Conservation (phyloP, 2,329 filamentous ascomycete species). For the Mariannaea elegans region DNA sequence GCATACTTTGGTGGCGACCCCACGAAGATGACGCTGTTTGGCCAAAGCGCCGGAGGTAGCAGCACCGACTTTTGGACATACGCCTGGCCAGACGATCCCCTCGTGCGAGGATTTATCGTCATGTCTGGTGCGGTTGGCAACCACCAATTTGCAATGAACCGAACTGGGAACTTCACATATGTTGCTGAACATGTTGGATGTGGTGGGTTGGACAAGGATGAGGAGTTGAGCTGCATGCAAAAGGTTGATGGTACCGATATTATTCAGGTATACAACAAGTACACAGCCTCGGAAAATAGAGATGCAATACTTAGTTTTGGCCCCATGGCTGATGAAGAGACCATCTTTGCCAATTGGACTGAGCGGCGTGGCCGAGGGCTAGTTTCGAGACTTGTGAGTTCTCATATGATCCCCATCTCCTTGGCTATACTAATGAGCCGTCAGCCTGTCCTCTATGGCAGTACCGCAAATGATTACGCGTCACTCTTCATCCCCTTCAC, state of each 20-base stretch:
- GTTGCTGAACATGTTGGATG: conserved; percentile 15
- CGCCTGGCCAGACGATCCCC: conserved; percentile 6
- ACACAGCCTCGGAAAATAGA: conserved; percentile 6
- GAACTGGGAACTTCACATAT: conserved; percentile 10
- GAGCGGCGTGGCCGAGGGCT: background rate
- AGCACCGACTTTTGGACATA: conserved; percentile 14
- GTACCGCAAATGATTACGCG: conserved; percentile 5
- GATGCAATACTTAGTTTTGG: conserved; percentile 1
- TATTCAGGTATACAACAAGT: conserved; percentile 12
- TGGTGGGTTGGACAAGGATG: conserved; percentile 1
- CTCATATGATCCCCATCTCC: background rate
- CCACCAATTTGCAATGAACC: conserved; percentile 4
- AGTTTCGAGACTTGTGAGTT: conserved; percentile 3
- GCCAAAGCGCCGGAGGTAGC: conserved; percentile 9
- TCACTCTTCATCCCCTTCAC: conserved; percentile 9
- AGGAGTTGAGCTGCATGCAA: conserved; percentile 14
- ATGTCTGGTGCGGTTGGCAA: conserved; percentile 16
- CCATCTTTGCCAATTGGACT: conserved; percentile 13
- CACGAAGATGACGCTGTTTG: conserved; percentile 7
- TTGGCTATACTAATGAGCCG: background rate
- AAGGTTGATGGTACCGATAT: background rate
- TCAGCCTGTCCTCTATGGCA: conserved; percentile 1
- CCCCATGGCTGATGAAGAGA: conserved; percentile 8
- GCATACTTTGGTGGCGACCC: conserved; percentile 11
- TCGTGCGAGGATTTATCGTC: conserved; percentile 8